Conservation (phyloP, 441 rosid species). For the Erysimum pusillum region DNA sequence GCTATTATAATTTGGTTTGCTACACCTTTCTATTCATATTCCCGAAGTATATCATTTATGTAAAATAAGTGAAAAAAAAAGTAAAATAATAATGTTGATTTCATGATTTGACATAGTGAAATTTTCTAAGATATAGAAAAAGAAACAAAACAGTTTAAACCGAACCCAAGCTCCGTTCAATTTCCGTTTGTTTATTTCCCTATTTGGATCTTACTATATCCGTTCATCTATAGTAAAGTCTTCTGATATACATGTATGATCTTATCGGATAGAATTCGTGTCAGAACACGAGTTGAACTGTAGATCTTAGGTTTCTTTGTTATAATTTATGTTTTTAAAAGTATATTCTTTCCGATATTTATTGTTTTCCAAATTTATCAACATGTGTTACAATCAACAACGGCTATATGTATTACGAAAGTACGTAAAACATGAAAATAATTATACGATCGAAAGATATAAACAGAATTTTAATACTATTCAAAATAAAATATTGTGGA, state of each 20-base stretch:
- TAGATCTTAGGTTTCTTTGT: constrained; percentile 5
- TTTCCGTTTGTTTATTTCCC: constrained; percentile 4
- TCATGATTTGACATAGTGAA: background rate
- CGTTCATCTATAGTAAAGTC: background rate
- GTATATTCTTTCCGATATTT: background rate
- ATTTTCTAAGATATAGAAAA: too few species aligned
- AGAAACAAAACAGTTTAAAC: too few species aligned
- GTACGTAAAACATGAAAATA: too few species aligned
- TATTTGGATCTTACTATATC: constrained; percentile 10
- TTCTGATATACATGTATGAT: constrained; percentile 14
- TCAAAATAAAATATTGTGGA: background rate
- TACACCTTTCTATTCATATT: too few species aligned
- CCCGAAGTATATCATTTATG: background rate
- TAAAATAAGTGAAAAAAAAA: too few species aligned
- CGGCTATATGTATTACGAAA: background rate
- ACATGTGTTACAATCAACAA: background rate
- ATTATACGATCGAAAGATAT: too few species aligned
- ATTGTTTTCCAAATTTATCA: background rate
- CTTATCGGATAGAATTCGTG: constrained; percentile 24
- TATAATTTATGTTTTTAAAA: background rate
- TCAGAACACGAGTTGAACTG: constrained; percentile 28
- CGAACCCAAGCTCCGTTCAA: background rate
- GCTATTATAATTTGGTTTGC: too few species aligned
- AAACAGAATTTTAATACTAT: too few species aligned
- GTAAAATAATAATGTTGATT: too few species aligned